These are phyloP conservation scores for Termitomyces eurrhizus DNA, from an alignment of 768 basidiomycete genomes.

Conservation along the genomic window DNA sequence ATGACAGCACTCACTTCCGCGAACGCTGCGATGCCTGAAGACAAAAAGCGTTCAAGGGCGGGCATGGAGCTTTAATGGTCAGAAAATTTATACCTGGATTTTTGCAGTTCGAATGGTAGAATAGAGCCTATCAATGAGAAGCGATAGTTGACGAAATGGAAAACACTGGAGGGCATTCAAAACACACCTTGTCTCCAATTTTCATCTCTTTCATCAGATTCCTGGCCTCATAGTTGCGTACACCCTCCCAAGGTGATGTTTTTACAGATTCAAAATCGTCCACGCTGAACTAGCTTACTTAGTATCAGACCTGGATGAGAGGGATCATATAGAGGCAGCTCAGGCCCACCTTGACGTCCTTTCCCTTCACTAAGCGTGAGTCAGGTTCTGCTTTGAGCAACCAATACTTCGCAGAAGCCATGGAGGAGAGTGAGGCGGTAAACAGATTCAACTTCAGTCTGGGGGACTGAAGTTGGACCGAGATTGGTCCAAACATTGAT, in stretches of 20 bases:
- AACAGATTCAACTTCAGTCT: neutral
- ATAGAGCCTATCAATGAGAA: slow-evolving; percentile 55
- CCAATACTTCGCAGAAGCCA: slow-evolving; percentile 43
- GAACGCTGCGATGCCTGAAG: slow-evolving; percentile 68
- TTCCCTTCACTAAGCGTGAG: slow-evolving; percentile 78
- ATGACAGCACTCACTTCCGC: slow-evolving; percentile 53
- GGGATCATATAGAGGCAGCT: neutral
- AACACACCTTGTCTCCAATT: slow-evolving; percentile 64
- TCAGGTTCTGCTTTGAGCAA: slow-evolving; percentile 87
- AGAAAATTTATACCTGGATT: slow-evolving; percentile 49
- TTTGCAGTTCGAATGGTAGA: slow-evolving; percentile 89
- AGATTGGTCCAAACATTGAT: neutral
- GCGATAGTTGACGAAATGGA: neutral
- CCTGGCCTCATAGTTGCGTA: slow-evolving; percentile 77
- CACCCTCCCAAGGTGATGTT: slow-evolving; percentile 85
- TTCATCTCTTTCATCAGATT: slow-evolving; percentile 84
- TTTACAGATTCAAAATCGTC: slow-evolving; percentile 75
- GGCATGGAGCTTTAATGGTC: neutral
- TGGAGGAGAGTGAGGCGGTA: neutral
- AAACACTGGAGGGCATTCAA: neutral
- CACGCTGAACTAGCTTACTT: slow-evolving; percentile 62
- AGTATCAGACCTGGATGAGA: neutral
- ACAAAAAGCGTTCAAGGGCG: neutral
- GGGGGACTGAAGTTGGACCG: neutral
- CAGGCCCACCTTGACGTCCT: slow-evolving; percentile 69